Base-by-base conservation (phyloP, 495 filamentous ascomycete genomes). In the Penicillium canescens region DNA sequence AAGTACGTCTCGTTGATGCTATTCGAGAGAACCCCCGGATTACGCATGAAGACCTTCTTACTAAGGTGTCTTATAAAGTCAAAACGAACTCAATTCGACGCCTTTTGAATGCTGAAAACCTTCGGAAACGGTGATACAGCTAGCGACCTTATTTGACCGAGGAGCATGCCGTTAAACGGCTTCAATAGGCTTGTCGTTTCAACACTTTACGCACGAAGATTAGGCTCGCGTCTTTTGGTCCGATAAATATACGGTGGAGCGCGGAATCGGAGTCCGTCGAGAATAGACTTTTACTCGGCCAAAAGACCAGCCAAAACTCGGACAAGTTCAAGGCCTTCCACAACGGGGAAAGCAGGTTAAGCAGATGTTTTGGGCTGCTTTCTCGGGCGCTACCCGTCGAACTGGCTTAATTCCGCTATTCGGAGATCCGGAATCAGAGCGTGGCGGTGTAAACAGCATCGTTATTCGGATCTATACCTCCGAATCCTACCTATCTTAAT, bases 331-430 rank as follows among this genome's bases (percentile, higher is more conserved):
- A 24, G 34, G 42, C 3, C 11, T 46, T 34, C 47, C 23, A 55
- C 35, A 40, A 13, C 3, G 8, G 11, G 46, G 38, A 14, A 61
- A 41, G 28, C 40, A 20, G n/a, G 39, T 38, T 41, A 61, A 50
- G 47, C 49, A 47, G 56, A 54, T 56, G 6, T 54, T 12, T 39
- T 44, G 6, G 59, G 57, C n/a, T 51, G 52, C n/a, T 5, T 62
- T 48, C 35, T 54, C 35, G 3, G 61, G 37, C 43, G 45, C 36
- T 49, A 40, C 26, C 38, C 50, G 11, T 28, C 46, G 56, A 28
- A 46, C 42, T 6, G 42, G 42, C 31, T 33, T 46, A 40, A 46
- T 54, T 28, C 51, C 42, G 10, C 23, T 46, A 26, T 54, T 46
- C 16, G 20, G 33, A 2, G 26, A 46, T 33, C 51, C 42, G 16